Conservation (phyloP, 2,329 filamentous ascomycete species). For the Domatiomyces globalis region DNA sequence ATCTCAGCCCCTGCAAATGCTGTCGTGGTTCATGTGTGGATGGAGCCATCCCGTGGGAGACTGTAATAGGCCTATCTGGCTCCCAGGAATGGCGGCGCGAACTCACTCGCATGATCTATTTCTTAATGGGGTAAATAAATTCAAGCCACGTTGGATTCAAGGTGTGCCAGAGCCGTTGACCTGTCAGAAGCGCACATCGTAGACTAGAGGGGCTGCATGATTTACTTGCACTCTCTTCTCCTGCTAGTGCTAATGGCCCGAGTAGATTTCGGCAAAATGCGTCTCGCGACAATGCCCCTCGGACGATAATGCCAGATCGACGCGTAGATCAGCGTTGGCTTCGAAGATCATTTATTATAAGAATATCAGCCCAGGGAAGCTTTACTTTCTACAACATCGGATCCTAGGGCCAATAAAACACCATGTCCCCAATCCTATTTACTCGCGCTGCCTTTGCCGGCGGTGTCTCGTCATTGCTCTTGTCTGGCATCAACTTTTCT, state of each 20-base stretch:
- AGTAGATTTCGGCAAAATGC: not conserved
- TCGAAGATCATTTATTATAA: not conserved
- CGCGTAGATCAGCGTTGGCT: not conserved
- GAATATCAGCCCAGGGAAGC: not conserved
- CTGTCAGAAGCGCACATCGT: not conserved
- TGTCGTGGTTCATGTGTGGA: not conserved
- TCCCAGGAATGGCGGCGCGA: not conserved
- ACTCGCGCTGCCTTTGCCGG: not conserved
- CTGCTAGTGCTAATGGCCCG: not conserved
- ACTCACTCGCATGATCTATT: not conserved
- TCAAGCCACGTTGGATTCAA: not conserved
- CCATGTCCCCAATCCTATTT: not conserved
- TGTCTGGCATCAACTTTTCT: constrained; percentile 7
- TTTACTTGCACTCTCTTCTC: not conserved
- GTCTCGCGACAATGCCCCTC: not conserved
- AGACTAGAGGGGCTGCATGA: not conserved
- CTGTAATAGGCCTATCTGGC: not conserved
- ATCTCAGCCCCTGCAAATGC: not conserved
- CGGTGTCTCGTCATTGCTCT: constrained; percentile 2
- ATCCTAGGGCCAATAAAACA: not conserved
- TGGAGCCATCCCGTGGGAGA: not conserved
- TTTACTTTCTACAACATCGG: not conserved
- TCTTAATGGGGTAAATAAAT: not conserved
- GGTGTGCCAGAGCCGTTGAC: not conserved
- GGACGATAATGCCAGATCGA: not conserved